A percentile compares a stretch with the other conserved stretches of the same genome.
Evolutionary conservation across 73 alveolate genomes (phyloP).

Genomic region (Tetrahymena borealis): DNA sequence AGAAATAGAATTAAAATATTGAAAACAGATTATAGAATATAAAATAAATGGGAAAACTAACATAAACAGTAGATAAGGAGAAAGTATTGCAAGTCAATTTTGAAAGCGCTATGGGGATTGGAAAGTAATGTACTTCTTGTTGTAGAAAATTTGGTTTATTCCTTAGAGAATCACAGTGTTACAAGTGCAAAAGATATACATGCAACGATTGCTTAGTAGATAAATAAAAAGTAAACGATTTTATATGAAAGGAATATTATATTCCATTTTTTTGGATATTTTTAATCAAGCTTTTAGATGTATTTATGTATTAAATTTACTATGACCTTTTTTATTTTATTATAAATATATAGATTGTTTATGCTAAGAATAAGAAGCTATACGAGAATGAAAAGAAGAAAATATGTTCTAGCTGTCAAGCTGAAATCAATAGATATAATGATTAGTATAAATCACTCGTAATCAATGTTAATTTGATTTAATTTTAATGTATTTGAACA

Average conservation of each 20-base stretch:
- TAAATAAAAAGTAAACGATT: not conserved
- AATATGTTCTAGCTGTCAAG: not conserved
- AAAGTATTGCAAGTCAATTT: not conserved
- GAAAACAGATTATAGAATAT: too few relatives aligned
- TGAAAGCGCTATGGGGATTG: not conserved
- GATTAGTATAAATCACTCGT: too few relatives aligned
- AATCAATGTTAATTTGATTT: too few relatives aligned
- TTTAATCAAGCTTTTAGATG: not conserved
- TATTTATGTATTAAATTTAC: too few relatives aligned
- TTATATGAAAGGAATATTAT: not conserved
- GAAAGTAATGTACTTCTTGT: not conserved
- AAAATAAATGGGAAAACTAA: too few relatives aligned
- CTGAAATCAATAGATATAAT: too few relatives aligned
- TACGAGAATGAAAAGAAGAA: not conserved
- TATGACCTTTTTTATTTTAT: not conserved
- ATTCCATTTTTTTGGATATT: too few relatives aligned
- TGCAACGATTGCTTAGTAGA: not conserved
- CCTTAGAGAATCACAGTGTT: not conserved
- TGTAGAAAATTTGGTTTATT: not conserved
- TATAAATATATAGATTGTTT: not conserved
- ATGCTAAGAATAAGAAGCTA: not conserved
- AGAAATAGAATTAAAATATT: too few relatives aligned
- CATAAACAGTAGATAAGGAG: not conserved
- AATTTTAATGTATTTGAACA: too few relatives aligned
- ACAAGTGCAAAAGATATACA: not conserved